These are phyloP conservation scores for Wilcoxina mikolae DNA, from an alignment of 495 filamentous ascomycete genomes.

Conservation along the genomic window DNA sequence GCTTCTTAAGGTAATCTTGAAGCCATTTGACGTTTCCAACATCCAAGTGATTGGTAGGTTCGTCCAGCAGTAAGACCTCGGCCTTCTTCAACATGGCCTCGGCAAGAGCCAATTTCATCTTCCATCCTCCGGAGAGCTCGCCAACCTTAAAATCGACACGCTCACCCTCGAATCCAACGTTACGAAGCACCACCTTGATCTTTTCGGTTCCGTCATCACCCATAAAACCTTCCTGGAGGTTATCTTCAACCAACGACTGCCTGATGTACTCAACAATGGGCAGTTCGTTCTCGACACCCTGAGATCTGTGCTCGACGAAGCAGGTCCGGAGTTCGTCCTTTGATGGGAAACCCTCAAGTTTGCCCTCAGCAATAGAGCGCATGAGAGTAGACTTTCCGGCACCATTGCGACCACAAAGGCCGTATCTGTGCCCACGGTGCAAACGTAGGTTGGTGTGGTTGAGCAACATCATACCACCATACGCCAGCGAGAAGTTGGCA, in stretches of 20 bases:
- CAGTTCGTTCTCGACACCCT: conserved; percentile 89
- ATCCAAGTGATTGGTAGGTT: conserved; percentile 97
- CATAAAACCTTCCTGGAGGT: conserved; percentile 1
- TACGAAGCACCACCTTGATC: conserved; percentile 66
- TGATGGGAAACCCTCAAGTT: conserved; percentile 91
- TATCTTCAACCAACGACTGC: conserved; percentile 34
- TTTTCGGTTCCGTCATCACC: conserved; percentile 37
- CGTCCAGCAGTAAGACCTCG: conserved; percentile 89
- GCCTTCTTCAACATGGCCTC: conserved; percentile 93
- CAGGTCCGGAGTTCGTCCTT: conserved; percentile 85
- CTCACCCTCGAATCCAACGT: conserved; percentile 82
- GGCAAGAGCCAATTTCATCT: conserved; percentile 98
- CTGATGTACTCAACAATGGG: conserved; percentile 83
- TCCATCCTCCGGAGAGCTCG: conserved; percentile 97
- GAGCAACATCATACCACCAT: conserved; percentile 94
- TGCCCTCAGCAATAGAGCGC: conserved; percentile 86
- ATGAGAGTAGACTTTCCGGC: conserved; percentile 97
- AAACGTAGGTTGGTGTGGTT: conserved; percentile 91
- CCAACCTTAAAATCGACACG: conserved; percentile 76
- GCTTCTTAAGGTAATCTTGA: conserved; percentile 82
- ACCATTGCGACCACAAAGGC: conserved; percentile 90
- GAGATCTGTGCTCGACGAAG: conserved; percentile 91
- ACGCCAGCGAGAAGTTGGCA: conserved; percentile 91
- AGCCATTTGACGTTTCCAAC: conserved; percentile 94
- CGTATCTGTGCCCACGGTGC: conserved; percentile 90